Conservation (phyloP, 106 monocot genomes). For the Allium cepa region DNA sequence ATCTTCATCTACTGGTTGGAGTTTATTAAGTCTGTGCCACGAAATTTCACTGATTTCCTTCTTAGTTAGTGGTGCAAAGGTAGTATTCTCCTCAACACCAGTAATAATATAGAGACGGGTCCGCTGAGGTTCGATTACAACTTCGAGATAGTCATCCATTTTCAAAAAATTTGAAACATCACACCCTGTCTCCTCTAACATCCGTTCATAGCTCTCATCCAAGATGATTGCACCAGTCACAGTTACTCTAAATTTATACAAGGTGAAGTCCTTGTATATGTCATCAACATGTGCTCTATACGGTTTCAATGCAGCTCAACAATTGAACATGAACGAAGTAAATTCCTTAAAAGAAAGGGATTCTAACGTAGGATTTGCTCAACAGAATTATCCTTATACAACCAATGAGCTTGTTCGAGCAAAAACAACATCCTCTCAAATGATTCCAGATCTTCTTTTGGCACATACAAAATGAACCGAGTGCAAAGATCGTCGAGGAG, state of each 20-base stretch:
- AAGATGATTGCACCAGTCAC: constrained; percentile 95
- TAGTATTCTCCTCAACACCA: constrained; percentile 68
- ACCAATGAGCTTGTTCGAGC: constrained; percentile 98
- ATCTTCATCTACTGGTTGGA: too few relatives aligned
- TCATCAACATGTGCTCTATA: constrained; percentile 91
- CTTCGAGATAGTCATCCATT: constrained; percentile 79
- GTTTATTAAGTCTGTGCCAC: too few relatives aligned
- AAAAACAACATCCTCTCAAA: constrained; percentile 96
- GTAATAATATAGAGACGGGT: constrained; percentile 82
- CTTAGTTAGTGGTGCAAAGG: constrained; percentile 88
- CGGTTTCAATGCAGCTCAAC: constrained; percentile 83
- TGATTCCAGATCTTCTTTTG: constrained; percentile 92
- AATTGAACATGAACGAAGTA: constrained; percentile 87
- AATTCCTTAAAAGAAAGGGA: constrained; percentile 94
- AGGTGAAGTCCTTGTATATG: constrained; percentile 95
- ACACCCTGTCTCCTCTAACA: constrained; percentile 95
- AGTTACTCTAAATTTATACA: constrained; percentile 89
- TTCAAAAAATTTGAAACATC: constrained; percentile 72
- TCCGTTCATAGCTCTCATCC: constrained; percentile 86
- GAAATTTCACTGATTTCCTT: constrained; percentile 99
- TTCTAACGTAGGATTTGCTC: constrained; percentile 86
- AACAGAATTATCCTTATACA: constrained; percentile 95
- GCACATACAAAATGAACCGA: constrained; percentile 92
- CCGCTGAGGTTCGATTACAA: constrained; percentile 72
- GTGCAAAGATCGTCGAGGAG: constrained; percentile 91